Evolutionary conservation across 345 rosid species (phyloP).

Genomic region (Turritis glabra): DNA sequence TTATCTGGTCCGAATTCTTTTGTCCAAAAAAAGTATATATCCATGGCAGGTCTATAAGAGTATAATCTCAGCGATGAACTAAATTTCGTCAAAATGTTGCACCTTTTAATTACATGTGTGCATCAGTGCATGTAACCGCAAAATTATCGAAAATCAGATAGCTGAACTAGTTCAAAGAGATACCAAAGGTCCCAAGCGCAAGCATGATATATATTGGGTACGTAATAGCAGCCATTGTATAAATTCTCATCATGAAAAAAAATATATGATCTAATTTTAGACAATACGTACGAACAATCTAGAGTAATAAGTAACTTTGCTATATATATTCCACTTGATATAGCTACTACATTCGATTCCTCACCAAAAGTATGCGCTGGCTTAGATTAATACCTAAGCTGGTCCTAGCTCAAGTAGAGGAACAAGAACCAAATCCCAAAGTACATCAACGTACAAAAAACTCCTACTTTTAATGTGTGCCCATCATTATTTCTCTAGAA

Average conservation of each 20-base stretch:
- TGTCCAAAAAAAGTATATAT: too few relatives aligned
- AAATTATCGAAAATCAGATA: too few relatives aligned
- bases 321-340: not conserved
- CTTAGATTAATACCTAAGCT: slow-evolving; percentile 8
- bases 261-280: not conserved
- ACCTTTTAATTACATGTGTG: too few relatives aligned
- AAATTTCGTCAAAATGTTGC: too few relatives aligned
- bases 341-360: slow-evolving; percentile 12
- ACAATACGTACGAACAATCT: not conserved
- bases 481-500: slow-evolving; percentile 15
- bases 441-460: slow-evolving; percentile 22
- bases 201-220: too few relatives aligned
- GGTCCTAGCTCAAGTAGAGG: slow-evolving; percentile 19
- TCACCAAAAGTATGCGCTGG: slow-evolving; percentile 8
- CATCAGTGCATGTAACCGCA: too few relatives aligned
- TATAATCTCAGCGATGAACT: too few relatives aligned
- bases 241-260: not conserved
- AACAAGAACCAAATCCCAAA: slow-evolving; percentile 25
- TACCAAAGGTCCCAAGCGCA: not conserved
- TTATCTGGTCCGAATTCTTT: too few relatives aligned
- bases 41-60: too few relatives aligned
- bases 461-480: not conserved
- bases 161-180: too few relatives aligned
- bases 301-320: not conserved
- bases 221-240: not conserved